A percentile compares a stretch with the other conserved stretches of the same genome.
Conservation (phyloP, 2,329 filamentous ascomycete species). For the Xylaria sp. region DNA sequence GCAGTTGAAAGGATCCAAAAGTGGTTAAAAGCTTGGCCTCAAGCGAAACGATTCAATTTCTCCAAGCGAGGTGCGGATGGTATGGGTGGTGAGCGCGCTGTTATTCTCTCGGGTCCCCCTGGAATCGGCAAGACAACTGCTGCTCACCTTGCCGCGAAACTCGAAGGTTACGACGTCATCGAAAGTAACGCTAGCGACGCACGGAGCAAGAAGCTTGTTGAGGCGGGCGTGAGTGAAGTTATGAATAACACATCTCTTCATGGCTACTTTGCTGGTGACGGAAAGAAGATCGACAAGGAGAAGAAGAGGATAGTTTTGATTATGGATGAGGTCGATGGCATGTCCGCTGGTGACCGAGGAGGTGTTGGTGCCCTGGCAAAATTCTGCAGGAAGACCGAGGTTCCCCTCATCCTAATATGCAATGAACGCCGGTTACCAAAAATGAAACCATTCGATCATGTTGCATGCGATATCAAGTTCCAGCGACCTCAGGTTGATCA, state of each 20-base stretch:
- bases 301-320: slow-evolving; percentile 96
- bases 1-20: slow-evolving; percentile 86
- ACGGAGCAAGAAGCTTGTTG: slow-evolving; percentile 93
- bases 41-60: slow-evolving; percentile 79
- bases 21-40: slow-evolving; percentile 85
- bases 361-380: slow-evolving; percentile 94
- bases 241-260: slow-evolving; percentile 92
- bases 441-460: slow-evolving; percentile 96
- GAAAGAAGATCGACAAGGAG: slow-evolving; percentile 75
- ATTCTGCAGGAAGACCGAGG: slow-evolving; percentile 91
- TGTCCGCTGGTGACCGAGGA: slow-evolving; percentile 95
- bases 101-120: slow-evolving; percentile 93
- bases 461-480: slow-evolving; percentile 85
- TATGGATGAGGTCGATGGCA: slow-evolving; percentile 99
- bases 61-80: slow-evolving; percentile 84
- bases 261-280: slow-evolving; percentile 86
- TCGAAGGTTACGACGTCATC: slow-evolving; percentile 91
- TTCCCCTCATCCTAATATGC: slow-evolving; percentile 96
- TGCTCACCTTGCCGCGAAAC: slow-evolving; percentile 88
- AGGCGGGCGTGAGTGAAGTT: slow-evolving; percentile 84
- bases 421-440: slow-evolving; percentile 92
- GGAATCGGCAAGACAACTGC: slow-evolving; percentile 98
- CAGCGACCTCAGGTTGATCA: slow-evolving; percentile 87
- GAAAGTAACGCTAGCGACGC: slow-evolving; percentile 97
- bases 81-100: slow-evolving; percentile 80